phyloP scores from a whole-genome alignment of 2,329 filamentous ascomycete species.

The Domatiomyces globalis region DNA sequence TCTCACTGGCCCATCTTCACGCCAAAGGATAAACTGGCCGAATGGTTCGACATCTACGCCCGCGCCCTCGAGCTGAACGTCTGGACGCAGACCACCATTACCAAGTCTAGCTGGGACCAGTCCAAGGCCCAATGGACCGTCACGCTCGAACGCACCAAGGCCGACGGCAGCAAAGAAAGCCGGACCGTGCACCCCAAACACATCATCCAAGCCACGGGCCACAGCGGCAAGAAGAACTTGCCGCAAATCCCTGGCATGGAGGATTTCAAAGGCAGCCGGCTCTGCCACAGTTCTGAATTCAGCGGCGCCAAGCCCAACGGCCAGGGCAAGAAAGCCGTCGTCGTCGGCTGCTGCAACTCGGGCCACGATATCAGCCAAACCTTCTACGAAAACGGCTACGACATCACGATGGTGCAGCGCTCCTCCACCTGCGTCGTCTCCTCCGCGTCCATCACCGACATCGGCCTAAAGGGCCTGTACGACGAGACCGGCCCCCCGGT shows the following conservation, averaged over 20 bases:
- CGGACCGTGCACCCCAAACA: constrained; percentile 48
- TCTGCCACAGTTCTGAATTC: constrained; percentile 51
- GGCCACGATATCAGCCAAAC: constrained; percentile 48
- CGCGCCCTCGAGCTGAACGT: constrained; percentile 53
- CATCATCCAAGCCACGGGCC: constrained; percentile 53
- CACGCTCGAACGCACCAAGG: constrained; percentile 31
- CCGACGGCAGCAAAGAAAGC: constrained; percentile 29
- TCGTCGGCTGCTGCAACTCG: constrained; percentile 56
- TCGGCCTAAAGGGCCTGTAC: constrained; percentile 39
- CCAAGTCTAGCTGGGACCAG: constrained; percentile 38
- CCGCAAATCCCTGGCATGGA: constrained; percentile 35
- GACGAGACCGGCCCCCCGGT: constrained; percentile 39
- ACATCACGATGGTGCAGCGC: constrained; percentile 57
- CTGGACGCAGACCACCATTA: constrained; percentile 44
- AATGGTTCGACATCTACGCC: constrained; percentile 55
- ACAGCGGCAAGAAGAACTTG: constrained; percentile 50
- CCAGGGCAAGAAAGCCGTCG: constrained; percentile 45
- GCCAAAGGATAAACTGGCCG: constrained; percentile 56
- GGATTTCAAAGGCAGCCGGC: constrained; percentile 42
- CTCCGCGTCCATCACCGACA: constrained; percentile 38
- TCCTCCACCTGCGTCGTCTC: constrained; percentile 51
- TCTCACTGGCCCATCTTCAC: constrained; percentile 54
- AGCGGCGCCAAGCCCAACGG: constrained; percentile 35
- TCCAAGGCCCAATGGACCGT: constrained; percentile 41
- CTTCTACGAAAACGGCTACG: constrained; percentile 50